Percentiles rank a stretch among this genome's conserved stretches.
Evolutionary conservation across 2,329 filamentous ascomycete species (phyloP).

Genomic region (Xylariaceae sp.): DNA sequence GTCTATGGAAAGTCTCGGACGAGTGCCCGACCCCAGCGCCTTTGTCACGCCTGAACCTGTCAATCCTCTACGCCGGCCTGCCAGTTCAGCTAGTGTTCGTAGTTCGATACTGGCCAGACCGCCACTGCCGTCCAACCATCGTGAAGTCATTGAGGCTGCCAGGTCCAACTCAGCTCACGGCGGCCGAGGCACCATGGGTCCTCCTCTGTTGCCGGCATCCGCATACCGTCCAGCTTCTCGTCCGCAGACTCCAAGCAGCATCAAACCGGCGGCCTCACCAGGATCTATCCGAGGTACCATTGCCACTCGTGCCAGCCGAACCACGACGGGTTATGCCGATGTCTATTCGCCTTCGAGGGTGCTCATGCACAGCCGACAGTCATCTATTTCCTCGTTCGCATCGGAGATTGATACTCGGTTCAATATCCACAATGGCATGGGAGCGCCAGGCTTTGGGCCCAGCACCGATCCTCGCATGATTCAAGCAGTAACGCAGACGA

Average conservation of each 20-base stretch:
- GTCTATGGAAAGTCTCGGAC: constrained; percentile 44
- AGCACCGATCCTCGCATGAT: constrained; percentile 96
- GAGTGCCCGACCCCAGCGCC: constrained; percentile 32
- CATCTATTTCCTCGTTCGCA: constrained; percentile 90
- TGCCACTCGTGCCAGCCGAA: constrained; percentile 50
- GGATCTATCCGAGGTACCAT: constrained; percentile 48
- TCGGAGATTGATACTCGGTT: constrained; percentile 92
- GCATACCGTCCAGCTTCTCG: constrained; percentile 49
- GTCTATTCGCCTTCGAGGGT: constrained; percentile 45
- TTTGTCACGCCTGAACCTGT: constrained; percentile 36
- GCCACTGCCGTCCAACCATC: constrained; percentile 77
- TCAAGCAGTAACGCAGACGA: constrained; percentile 96
- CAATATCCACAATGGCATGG: constrained; percentile 62
- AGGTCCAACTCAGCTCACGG: constrained; percentile 51
- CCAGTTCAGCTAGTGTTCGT: constrained; percentile 65
- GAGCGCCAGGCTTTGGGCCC: constrained; percentile 55
- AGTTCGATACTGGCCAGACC: constrained; percentile 46
- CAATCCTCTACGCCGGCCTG: constrained; percentile 50
- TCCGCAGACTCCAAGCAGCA: constrained; percentile 58
- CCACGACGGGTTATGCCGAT: constrained; percentile 41
- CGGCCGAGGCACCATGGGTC: constrained; percentile 62
- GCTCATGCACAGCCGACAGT: constrained; percentile 53
- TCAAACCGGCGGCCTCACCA: constrained; percentile 41
- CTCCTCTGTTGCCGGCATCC: constrained; percentile 77
- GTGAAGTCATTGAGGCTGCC: constrained; percentile 76